Base-by-base conservation (phyloP, 2,329 filamentous ascomycete genomes). In the Arthrinium phaeospermum region DNA sequence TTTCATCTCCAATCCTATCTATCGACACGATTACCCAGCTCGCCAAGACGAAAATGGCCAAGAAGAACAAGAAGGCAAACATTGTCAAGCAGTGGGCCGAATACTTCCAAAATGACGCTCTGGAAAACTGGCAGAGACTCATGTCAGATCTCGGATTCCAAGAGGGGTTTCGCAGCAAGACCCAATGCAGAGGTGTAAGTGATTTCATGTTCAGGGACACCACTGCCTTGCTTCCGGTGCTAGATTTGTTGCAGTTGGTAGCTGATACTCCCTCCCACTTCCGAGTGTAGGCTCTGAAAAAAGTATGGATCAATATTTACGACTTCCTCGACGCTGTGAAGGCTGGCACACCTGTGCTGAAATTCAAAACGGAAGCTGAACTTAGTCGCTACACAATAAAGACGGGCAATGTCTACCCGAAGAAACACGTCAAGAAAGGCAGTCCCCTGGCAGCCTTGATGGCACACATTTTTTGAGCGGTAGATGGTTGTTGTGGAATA, bases 271-370 rank as follows among this genome's bases (percentile, higher is more conserved):
- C 13, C 16, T 12, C 22, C 10, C 4, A 19, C 22, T n/a, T 14
- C 8, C 14, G 1, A 13, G 27, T 53, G 12, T 46, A 88, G 86
- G 84, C 81, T 3, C 77, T 88, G 1, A 76, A 75, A n/a, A 74
- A 68, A 0, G 78, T 87, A 5, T 82, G 83, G 77, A 81, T 89
- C 72, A 89, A 89, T 72, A 88, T 89, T 49, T 73, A 73, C 41
- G 87, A 89, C 76, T 85, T 89, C 71, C 77, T 89, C 8, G 74
- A 79, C 0, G 82, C 81, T 13, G 71, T 82, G 34, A 71, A 76
- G 7, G 74, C 72, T 16, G 79, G 78, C 0, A 67, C 73, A 0
- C 71, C 68, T 0, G 79, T 85, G 3, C 73, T 22, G 0, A 78
- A 77, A 45, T 87, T 86, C 74, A 8, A 24, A 1, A 84, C 49